A percentile compares a stretch with the other conserved stretches of the same genome.
phyloP scores from a whole-genome alignment of 768 basidiomycete species.

The Collybia nuda region DNA sequence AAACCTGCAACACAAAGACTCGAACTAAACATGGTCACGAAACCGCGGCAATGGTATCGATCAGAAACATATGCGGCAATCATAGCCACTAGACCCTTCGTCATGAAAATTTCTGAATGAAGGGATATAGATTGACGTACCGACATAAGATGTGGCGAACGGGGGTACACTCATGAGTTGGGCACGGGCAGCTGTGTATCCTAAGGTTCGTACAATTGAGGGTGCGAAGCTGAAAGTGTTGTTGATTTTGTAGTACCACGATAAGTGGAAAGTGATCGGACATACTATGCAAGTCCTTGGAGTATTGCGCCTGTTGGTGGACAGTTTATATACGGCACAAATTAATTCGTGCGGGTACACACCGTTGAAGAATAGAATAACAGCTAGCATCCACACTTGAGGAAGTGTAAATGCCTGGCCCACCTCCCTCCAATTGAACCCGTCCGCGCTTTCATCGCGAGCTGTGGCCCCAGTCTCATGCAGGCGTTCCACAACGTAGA shows the following conservation, averaged over 20 bases:
- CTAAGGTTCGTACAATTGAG: no score
- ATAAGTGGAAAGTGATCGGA: conserved; percentile 8
- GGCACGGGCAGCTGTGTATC: no score
- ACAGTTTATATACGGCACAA: not conserved
- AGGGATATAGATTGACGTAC: conserved; percentile 18
- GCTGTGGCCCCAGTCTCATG: conserved; percentile 13
- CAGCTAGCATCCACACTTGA: conserved; percentile 33
- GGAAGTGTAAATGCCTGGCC: conserved; percentile 26
- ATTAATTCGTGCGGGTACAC: not conserved
- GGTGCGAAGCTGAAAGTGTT: not conserved
- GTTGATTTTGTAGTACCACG: not conserved
- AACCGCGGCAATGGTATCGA: conserved; percentile 32
- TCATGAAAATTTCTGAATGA: not conserved
- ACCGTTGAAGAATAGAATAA: conserved; percentile 34
- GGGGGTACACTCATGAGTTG: conserved; percentile 7
- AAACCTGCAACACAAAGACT: conserved; percentile 30
- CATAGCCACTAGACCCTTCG: conserved; percentile 28
- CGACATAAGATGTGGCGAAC: conserved; percentile 29
- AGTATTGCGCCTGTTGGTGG: conserved; percentile 11
- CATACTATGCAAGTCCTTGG: conserved; percentile 26
- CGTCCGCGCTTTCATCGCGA: conserved; percentile 20
- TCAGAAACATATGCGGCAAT: conserved; percentile 34
- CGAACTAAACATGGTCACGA: conserved; percentile 29
- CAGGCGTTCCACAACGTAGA: conserved; percentile 9
- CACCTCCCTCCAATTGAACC: conserved; percentile 41